Conservation (phyloP, 2,329 filamentous ascomycete species). For the Cladosporium sp. region DNA sequence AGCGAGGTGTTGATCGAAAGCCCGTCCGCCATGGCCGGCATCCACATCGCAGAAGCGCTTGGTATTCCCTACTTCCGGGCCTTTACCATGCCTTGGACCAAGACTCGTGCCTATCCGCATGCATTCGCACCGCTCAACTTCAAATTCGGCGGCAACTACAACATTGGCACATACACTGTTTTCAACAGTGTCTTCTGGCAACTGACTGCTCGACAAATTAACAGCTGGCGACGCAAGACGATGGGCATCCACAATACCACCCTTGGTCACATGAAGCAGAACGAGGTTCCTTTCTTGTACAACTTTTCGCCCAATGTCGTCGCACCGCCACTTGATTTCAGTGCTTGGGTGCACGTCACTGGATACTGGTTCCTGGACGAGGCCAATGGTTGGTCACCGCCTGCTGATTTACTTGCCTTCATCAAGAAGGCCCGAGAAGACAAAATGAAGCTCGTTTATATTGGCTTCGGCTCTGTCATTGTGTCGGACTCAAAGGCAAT, state of each 20-base stretch:
- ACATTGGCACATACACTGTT: conserved; percentile 91
- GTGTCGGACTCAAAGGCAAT: conserved; percentile 85
- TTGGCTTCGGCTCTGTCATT: conserved; percentile 95
- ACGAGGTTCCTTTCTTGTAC: conserved; percentile 97
- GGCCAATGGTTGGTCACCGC: conserved; percentile 67
- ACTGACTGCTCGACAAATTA: conserved; percentile 85
- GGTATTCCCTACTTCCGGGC: conserved; percentile 93
- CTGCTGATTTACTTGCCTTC: conserved; percentile 73
- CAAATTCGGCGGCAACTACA: conserved; percentile 94
- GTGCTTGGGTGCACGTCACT: conserved; percentile 95
- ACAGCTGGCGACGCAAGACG: conserved; percentile 82
- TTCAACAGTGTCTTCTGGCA: conserved; percentile 98
- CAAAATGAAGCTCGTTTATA: conserved; percentile 89
- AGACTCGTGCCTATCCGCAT: conserved; percentile 92
- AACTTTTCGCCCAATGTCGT: conserved; percentile 95
- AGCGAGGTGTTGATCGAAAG: conserved; percentile 92
- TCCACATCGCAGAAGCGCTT: conserved; percentile 93
- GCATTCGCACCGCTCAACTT: conserved; percentile 90
- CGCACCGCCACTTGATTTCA: conserved; percentile 90
- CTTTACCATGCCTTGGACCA: conserved; percentile 98
- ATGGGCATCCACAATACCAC: conserved; percentile 78
- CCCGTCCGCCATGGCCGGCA: conserved; percentile 94
- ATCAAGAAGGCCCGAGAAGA: conserved; percentile 80
- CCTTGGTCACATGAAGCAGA: conserved; percentile 87
- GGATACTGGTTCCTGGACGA: conserved; percentile 98